These are phyloP conservation scores for Glaciozyma martinii DNA, from an alignment of 768 basidiomycete genomes.

Conservation along the genomic window DNA sequence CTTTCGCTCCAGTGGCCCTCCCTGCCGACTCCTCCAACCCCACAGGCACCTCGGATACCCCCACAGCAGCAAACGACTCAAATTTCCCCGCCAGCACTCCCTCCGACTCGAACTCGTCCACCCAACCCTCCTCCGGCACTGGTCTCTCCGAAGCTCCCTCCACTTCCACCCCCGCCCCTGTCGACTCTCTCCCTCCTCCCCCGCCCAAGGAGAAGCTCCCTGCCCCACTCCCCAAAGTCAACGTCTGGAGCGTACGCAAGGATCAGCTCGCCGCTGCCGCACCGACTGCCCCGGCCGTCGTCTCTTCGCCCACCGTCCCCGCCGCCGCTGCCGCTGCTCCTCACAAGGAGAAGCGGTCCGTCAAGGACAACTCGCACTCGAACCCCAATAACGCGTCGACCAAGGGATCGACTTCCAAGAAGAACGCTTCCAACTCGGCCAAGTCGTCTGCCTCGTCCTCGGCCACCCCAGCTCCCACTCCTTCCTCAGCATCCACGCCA, in stretches of 20 bases:
- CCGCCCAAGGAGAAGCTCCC: conserved; percentile 2
- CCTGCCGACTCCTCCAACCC: not conserved
- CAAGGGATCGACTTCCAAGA: too few species aligned
- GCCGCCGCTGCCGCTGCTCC: too few species aligned
- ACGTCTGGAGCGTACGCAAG: conserved; percentile 27
- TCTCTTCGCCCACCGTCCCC: not conserved
- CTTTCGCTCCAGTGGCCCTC: not conserved
- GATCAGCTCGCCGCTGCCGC: conserved; percentile 17
- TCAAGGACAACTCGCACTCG: too few species aligned
- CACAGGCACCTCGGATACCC: not conserved
- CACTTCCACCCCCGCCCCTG: not conserved
- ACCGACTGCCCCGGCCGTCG: not conserved
- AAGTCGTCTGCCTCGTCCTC: too few species aligned
- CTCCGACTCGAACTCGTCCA: not conserved
- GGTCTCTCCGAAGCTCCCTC: not conserved
- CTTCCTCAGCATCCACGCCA: too few species aligned
- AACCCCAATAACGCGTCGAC: too few species aligned
- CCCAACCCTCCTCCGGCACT: not conserved
- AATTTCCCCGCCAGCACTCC: not conserved
- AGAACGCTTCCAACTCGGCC: too few species aligned
- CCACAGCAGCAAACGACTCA: too few species aligned
- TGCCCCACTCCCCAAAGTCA: conserved; percentile 21
- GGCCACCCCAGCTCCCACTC: too few species aligned
- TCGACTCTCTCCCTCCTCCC: not conserved
- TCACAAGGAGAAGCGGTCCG: too few species aligned